phyloP scores from a whole-genome alignment of 345 rosid species.

The Adansonia digitata region DNA sequence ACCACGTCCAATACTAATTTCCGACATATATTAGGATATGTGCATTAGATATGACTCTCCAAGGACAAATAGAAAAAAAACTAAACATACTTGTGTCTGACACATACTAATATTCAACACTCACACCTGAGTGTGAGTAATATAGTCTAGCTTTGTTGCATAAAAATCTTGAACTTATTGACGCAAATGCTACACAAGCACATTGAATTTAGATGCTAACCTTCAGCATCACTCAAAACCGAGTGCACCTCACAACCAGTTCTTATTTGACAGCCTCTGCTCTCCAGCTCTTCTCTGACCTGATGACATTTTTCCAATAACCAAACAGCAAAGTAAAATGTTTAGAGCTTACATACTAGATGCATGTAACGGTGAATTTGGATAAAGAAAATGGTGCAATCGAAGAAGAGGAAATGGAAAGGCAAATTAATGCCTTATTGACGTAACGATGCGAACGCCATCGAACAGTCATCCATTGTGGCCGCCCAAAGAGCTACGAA shows the following conservation, averaged over 20 bases:
- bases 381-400: not conserved
- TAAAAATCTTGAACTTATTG: not conserved
- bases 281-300: conserved; percentile 64
- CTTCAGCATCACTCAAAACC: conserved; percentile 38
- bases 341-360: conserved; percentile 1
- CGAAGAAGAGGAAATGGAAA: not conserved
- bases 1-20: no score
- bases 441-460: conserved; percentile 65
- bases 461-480: conserved; percentile 83
- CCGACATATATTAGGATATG: no score
- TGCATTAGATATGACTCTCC: no score
- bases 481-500: conserved; percentile 72
- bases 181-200: not conserved
- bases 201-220: conserved; percentile 27
- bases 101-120: no score
- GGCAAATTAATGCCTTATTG: conserved; percentile 42
- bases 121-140: no score
- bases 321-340: not conserved
- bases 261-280: conserved; percentile 61
- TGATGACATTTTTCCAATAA: conserved; percentile 15
- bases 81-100: no score
- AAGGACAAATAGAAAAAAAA: no score
- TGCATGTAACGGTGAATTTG: not conserved
- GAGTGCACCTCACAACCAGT: conserved; percentile 49
- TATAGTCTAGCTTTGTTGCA: not conserved